A percentile compares a stretch with the other conserved stretches of the same genome.
phyloP scores from a whole-genome alignment of 352 stramenopile species.

The Pythium apleroticum region DNA sequence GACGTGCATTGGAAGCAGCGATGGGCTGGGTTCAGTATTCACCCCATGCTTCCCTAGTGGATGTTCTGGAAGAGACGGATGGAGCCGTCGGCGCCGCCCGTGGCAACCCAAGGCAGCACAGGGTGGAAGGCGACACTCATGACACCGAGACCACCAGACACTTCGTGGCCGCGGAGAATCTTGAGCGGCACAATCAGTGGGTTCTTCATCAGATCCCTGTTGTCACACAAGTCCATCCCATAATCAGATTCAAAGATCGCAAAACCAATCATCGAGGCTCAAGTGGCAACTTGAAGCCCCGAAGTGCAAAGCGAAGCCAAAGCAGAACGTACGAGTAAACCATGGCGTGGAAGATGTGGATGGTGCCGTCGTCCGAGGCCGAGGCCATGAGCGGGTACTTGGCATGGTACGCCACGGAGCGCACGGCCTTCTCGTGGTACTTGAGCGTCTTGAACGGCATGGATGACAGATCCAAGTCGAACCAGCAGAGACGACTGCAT shows the following conservation, averaged over 20 bases:
- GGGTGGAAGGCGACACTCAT: conserved; percentile 97
- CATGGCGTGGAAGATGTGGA: conserved; percentile 99
- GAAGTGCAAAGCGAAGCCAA: neutral
- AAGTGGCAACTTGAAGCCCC: conserved; percentile 5
- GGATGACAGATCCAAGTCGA: conserved; percentile 98
- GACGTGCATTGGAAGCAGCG: conserved; percentile 2
- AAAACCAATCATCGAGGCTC: conserved; percentile 6
- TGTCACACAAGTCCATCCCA: conserved; percentile 9
- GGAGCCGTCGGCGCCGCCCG: conserved; percentile 92
- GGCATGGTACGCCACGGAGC: conserved; percentile 92
- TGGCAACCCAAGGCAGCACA: conserved; percentile 95
- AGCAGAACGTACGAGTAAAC: conserved; percentile 93
- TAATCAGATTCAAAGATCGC: conserved; percentile 10
- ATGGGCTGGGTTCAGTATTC: neutral
- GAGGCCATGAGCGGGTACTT: conserved; percentile 99
- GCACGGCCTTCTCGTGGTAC: conserved; percentile 98
- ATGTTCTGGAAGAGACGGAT: conserved; percentile 98
- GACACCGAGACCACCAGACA: conserved; percentile 94
- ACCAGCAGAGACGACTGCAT: conserved; percentile 94
- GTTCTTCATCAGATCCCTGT: conserved; percentile 98
- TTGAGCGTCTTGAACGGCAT: conserved; percentile 99
- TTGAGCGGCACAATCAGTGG: conserved; percentile 99
- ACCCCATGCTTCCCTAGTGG: conserved; percentile 52
- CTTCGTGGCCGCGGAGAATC: conserved; percentile 94
- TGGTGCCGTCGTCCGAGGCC: conserved; percentile 96